These are phyloP conservation scores for Adenanthera pavonina DNA, from an alignment of 306 rosid genomes.

Conservation along the genomic window DNA sequence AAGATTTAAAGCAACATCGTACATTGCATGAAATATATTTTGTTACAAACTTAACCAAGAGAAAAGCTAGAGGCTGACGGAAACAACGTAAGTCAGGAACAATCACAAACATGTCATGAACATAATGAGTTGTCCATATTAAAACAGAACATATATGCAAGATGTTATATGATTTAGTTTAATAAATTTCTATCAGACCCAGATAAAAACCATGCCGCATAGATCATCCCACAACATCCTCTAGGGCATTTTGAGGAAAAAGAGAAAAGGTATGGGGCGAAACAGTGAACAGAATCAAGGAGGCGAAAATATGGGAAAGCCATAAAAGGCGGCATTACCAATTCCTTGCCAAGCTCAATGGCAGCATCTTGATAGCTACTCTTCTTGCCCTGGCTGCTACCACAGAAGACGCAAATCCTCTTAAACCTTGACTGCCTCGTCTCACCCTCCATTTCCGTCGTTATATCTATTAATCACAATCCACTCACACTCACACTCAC, in stretches of 20 bases:
- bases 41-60: constrained; percentile 35
- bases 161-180: neutral
- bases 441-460: constrained; percentile 75
- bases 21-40: constrained; percentile 21
- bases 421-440: constrained; percentile 76
- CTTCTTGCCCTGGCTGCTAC: constrained; percentile 98
- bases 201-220: neutral
- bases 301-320: neutral
- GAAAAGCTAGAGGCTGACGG: constrained; percentile 18
- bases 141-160: neutral
- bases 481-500: neutral
- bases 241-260: constrained; percentile 4
- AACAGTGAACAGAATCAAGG: neutral
- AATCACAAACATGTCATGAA: constrained; percentile 53
- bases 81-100: constrained; percentile 31
- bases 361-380: constrained; percentile 94
- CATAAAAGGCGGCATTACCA: constrained; percentile 56
- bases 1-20: neutral
- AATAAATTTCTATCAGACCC: constrained; percentile 16
- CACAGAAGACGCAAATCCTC: constrained; percentile 98
- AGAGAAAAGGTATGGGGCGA: neutral
- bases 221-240: neutral
- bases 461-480: neutral
- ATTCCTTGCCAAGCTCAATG: constrained; percentile 93
- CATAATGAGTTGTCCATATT: constrained; percentile 45